Conservation (phyloP, 1,139 yeast genomes). For the Geotrichum citri-aurantii region DNA sequence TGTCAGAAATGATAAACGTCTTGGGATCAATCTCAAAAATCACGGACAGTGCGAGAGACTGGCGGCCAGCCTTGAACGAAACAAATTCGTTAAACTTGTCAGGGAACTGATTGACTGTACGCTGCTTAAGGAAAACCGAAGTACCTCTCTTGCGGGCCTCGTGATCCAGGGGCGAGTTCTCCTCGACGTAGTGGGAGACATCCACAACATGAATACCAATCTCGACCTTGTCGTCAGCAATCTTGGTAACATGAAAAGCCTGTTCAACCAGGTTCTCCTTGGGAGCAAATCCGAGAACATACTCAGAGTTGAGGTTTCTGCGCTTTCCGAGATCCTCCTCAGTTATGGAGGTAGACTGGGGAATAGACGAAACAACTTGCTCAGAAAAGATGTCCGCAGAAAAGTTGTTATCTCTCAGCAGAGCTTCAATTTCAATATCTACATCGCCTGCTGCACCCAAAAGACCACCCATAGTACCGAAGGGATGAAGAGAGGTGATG, state of each 20-base stretch:
- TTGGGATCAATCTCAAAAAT: constrained; percentile 74
- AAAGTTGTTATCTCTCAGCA: constrained; percentile 88
- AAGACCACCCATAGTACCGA: constrained; percentile 86
- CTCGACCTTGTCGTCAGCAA: constrained; percentile 57
- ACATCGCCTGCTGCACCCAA: constrained; percentile 77
- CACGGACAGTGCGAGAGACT: constrained; percentile 69
- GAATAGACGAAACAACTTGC: constrained; percentile 35
- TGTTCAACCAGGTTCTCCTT: constrained; percentile 61
- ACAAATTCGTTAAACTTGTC: constrained; percentile 52
- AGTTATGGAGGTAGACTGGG: constrained; percentile 30
- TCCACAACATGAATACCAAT: constrained; percentile 78
- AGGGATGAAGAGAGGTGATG: constrained; percentile 94
- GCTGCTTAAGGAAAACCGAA: constrained; percentile 86
- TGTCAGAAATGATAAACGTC: constrained; percentile 66
- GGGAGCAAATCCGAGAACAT: constrained; percentile 61
- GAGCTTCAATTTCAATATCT: constrained; percentile 78
- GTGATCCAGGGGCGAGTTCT: constrained; percentile 74
- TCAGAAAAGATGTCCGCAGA: constrained; percentile 74
- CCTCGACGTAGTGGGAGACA: constrained; percentile 61
- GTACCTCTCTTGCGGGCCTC: constrained; percentile 88
- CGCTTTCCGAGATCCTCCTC: constrained; percentile 39
- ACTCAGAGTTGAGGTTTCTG: constrained; percentile 55
- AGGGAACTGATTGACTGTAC: constrained; percentile 64
- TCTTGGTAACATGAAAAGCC: constrained; percentile 68
- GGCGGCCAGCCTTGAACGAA: constrained; percentile 57